Conservation (phyloP, 139 green algal genomes). For the Gonium pectorale region DNA sequence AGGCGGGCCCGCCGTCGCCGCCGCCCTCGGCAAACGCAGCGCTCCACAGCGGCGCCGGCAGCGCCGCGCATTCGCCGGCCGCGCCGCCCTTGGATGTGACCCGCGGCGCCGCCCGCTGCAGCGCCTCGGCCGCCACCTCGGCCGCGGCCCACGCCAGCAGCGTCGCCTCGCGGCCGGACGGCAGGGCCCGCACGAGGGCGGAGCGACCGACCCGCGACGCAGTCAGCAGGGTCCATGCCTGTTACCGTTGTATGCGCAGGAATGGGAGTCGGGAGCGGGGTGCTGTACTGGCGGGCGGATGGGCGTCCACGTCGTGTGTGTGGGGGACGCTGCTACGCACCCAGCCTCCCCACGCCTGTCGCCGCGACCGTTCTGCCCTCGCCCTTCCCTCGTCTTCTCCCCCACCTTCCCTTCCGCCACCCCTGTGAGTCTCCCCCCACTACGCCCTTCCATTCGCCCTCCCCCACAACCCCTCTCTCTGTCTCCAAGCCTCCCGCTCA, state of each 20-base stretch:
- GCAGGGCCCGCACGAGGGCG: too few relatives aligned
- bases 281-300: background rate
- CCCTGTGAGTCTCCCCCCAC: too few relatives aligned
- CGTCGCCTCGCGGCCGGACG: background rate
- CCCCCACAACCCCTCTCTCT: background rate
- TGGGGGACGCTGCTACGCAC: too few relatives aligned
- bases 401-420: too few relatives aligned
- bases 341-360: too few relatives aligned
- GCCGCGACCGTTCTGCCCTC: too few relatives aligned
- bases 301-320: background rate
- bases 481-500: background rate
- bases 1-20: too few relatives aligned
- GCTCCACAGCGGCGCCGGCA: background rate
- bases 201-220: background rate
- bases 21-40: too few relatives aligned
- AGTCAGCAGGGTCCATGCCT: background rate
- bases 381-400: too few relatives aligned
- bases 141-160: background rate
- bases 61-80: background rate
- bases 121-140: background rate
- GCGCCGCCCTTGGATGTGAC: background rate
- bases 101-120: background rate
- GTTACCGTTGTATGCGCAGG: background rate
- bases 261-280: background rate
- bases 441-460: background rate